phyloP scores from a whole-genome alignment of 2,329 filamentous ascomycete species.

The Fusarium robinianum region DNA sequence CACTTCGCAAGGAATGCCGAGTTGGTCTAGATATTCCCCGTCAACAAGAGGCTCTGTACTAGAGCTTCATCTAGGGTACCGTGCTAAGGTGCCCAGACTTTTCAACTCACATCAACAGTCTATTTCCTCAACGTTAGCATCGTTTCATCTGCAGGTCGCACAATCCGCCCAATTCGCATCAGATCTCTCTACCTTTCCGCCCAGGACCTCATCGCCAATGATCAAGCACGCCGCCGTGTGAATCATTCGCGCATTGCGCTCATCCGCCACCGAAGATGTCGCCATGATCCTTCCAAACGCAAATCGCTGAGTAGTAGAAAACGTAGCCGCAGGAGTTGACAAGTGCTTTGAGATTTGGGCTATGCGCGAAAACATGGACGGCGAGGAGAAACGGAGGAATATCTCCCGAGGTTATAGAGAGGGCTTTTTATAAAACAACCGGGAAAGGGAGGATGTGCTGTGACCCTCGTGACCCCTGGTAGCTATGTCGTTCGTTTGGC shows the following conservation, averaged over 20 bases:
- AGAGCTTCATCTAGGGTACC: neutral
- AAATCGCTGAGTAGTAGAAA: conserved; percentile 43
- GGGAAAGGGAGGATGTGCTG: conserved; percentile 2
- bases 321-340: conserved; percentile 36
- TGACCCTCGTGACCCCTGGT: conserved; percentile 12
- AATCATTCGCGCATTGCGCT: conserved; percentile 69
- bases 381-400: conserved; percentile 8
- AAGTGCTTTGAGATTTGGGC: conserved; percentile 76
- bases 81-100: neutral
- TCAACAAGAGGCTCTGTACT: conserved; percentile 20
- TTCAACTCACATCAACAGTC: conserved; percentile 47
- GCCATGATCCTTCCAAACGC: conserved; percentile 46
- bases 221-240: conserved; percentile 91
- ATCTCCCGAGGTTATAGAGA: conserved; percentile 4
- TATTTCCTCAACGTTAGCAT: conserved; percentile 22
- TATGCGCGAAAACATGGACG: conserved; percentile 74
- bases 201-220: conserved; percentile 96
- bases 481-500: conserved; percentile 10
- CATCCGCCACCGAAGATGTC: conserved; percentile 52
- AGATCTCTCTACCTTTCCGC: conserved; percentile 73
- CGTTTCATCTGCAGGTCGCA: neutral
- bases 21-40: conserved; percentile 55
- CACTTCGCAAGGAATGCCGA: conserved; percentile 67
- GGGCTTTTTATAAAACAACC: too few relatives aligned
- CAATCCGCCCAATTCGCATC: conserved; percentile 6